Evolutionary conservation across 371 early-diverging fungal genomes (phyloP).

Genomic region (Amoeboaphelidium protococcarum): DNA sequence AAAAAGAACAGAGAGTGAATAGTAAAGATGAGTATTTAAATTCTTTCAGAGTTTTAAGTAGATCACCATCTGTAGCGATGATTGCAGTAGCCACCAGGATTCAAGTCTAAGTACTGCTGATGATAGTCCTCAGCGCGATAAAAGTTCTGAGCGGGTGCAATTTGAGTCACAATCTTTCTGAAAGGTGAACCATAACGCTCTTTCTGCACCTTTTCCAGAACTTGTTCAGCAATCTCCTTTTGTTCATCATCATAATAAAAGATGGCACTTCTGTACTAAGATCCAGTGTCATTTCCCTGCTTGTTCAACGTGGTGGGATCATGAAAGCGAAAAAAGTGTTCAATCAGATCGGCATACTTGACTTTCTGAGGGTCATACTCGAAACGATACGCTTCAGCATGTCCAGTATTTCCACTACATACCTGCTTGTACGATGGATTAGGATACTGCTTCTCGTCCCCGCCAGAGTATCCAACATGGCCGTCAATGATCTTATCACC

Average conservation of each 20-base stretch:
- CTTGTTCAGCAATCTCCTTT: constrained; percentile 34
- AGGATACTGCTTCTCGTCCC: too few relatives aligned
- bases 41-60: too few relatives aligned
- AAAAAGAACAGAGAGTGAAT: constrained; percentile 22
- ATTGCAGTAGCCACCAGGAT: too few relatives aligned
- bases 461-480: too few relatives aligned
- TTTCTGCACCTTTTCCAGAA: constrained; percentile 29
- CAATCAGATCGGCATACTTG: constrained; percentile 34
- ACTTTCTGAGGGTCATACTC: constrained; percentile 37
- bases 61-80: too few relatives aligned
- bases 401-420: constrained; percentile 35
- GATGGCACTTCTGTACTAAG: constrained; percentile 69
- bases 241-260: constrained; percentile 49
- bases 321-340: constrained; percentile 66
- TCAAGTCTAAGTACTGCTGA: constrained; percentile 11
- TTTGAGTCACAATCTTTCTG: constrained; percentile 36
- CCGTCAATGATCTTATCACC: too few relatives aligned
- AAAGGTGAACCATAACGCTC: constrained; percentile 27
- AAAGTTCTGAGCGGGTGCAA: constrained; percentile 36
- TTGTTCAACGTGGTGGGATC: constrained; percentile 33
- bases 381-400: constrained; percentile 62
- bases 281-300: constrained; percentile 34
- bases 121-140: constrained; percentile 74
- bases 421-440: too few relatives aligned
- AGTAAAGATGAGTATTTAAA: too few relatives aligned